Percentiles rank a stretch among this genome's conserved stretches.
phyloP scores from a whole-genome alignment of 2,329 filamentous ascomycete species.

The Ophiocordyceps australis region DNA sequence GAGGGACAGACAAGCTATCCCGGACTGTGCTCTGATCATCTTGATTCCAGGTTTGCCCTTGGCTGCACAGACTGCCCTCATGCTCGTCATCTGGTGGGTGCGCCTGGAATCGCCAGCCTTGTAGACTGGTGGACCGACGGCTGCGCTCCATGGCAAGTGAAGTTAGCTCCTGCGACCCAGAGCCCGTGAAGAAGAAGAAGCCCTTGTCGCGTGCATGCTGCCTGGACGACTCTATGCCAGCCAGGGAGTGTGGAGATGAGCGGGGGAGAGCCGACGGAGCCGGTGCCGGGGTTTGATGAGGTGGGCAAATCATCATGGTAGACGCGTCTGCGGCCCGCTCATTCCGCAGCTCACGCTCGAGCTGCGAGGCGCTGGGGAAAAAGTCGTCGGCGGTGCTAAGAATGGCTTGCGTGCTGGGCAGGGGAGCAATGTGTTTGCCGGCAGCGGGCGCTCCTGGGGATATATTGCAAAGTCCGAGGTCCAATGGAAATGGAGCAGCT shows the following conservation, averaged over 20 bases:
- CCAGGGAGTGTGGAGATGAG: slow-evolving; percentile 3
- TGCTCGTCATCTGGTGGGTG: no score
- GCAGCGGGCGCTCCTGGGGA: not conserved
- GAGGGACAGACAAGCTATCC: no score
- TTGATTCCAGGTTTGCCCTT: not conserved
- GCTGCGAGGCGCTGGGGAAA: slow-evolving; percentile 37
- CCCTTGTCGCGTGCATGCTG: no score
- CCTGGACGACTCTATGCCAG: no score
- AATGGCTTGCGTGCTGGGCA: slow-evolving; percentile 32
- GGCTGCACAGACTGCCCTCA: no score
- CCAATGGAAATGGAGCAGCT: not conserved
- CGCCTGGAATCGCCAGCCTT: no score
- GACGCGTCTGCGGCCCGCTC: slow-evolving; percentile 3
- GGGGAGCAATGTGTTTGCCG: slow-evolving; percentile 7
- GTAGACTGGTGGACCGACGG: slow-evolving; percentile 13
- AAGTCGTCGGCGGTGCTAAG: slow-evolving; percentile 32
- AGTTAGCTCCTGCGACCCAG: slow-evolving; percentile 14
- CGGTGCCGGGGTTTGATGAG: not conserved
- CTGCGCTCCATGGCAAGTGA: slow-evolving; percentile 16
- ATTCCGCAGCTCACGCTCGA: slow-evolving; percentile 31
- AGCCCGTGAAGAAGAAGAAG: slow-evolving; percentile 20
- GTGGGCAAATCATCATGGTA: no score
- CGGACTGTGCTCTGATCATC: no score
- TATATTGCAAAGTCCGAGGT: not conserved
- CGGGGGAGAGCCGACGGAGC: not conserved